Base-by-base conservation (phyloP, 805 yeast species). In the Candida nanaspora region DNA sequence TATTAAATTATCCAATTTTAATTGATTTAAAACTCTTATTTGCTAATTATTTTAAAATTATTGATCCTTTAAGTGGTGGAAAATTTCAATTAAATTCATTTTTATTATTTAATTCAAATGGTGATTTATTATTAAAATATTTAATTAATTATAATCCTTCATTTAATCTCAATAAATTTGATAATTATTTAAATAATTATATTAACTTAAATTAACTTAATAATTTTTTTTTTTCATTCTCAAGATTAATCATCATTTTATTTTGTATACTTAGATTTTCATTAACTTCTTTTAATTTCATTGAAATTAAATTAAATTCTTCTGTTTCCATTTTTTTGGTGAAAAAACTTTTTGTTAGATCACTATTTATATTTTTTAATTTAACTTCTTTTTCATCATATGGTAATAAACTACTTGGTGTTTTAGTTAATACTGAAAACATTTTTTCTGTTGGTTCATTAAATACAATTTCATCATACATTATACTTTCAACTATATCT, bases 381-480 rank as follows among this genome's bases (percentile, higher is more conserved):
- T 23, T 16, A 14, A 11, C 23, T 27, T 42, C 48, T n/a, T 46
- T 40, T n/a, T 42, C 39, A 23, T 61, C 46, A 48, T 41, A 59
- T 4, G 77, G 70, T 56, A 76, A 47, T 51, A 72, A 46, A 53
- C 82, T 70, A 36, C 80, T 68, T 4, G 95, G 91, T 44, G 74
- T 72, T 30, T 69, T 59, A 6, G 95, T 85, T 53, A 91, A 69
- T 4, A 80, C 65, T 49, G 82, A 86, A 63, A 93, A 91, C 62
- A 88, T 76, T 18, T 74, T 74, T 51, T 93, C 98, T 6, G 96
- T 88, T 3, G 98, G 98, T 60, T 93, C 98, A 57, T 84, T 86
- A 56, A 93, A 93, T 2, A 93, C 95, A 16, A 93, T 65, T 57
- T 93, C 98, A 56, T 93, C 98, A 53, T 83, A 93, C 32, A 81